Conservation (phyloP, 257 asterid genomes). For the Echites panduratus region DNA sequence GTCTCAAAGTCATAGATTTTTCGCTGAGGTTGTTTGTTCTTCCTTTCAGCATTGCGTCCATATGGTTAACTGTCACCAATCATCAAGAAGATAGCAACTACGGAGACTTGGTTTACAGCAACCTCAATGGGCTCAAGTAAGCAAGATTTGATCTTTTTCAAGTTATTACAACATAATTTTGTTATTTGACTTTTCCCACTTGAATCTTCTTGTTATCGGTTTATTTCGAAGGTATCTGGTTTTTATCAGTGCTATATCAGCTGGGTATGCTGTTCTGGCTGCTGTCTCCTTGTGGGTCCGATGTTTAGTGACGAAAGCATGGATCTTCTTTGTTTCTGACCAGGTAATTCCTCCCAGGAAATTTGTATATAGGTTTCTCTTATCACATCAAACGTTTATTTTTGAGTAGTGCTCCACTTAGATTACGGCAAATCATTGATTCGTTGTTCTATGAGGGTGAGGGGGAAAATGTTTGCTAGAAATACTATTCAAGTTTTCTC, state of each 20-base stretch:
- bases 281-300: constrained; percentile 57
- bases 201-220: background rate
- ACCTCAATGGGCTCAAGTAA: constrained; percentile 67
- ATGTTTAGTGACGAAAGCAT: constrained; percentile 50
- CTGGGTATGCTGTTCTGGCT: constrained; percentile 65
- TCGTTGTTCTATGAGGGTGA: no score
- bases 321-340: constrained; percentile 78
- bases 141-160: background rate
- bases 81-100: constrained; percentile 43
- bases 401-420: background rate
- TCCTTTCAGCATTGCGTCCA: constrained; percentile 65
- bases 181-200: background rate
- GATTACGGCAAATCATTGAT: background rate
- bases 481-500: background rate
- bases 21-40: constrained; percentile 51
- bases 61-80: constrained; percentile 54
- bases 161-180: background rate
- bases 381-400: background rate
- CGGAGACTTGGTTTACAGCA: constrained; percentile 54
- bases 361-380: background rate
- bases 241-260: constrained; percentile 49
- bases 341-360: constrained; percentile 44
- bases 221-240: constrained; percentile 60
- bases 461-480: no score
- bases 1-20: constrained; percentile 53